These are phyloP conservation scores for Sordaria brevicollis DNA, from an alignment of 495 filamentous ascomycete genomes.

Conservation along the genomic window DNA sequence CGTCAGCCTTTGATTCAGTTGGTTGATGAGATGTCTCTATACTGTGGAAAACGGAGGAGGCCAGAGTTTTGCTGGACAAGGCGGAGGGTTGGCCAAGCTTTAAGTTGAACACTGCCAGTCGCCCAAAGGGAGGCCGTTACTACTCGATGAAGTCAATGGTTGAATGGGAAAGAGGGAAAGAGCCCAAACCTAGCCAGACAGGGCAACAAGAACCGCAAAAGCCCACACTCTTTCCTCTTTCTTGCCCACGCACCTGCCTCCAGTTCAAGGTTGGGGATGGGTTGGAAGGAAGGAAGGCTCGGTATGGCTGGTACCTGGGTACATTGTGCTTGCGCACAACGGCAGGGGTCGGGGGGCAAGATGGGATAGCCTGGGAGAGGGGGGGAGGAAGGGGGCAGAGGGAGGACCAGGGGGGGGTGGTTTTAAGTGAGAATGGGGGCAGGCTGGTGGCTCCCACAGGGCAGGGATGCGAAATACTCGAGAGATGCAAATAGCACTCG, in stretches of 20 bases:
- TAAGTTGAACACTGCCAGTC: slow-evolving; percentile 3
- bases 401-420: background rate
- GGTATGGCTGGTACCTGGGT: slow-evolving; percentile 3
- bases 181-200: slow-evolving; percentile 1
- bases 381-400: background rate
- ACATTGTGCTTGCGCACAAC: background rate
- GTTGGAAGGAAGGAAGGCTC: background rate
- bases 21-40: background rate
- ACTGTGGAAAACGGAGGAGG: background rate
- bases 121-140: background rate
- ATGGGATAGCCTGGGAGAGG: background rate
- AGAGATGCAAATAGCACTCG: background rate
- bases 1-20: background rate
- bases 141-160: slow-evolving; percentile 19
- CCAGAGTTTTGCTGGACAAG: background rate
- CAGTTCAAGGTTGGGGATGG: background rate
- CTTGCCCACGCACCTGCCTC: background rate
- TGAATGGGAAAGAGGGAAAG: slow-evolving; percentile 1
- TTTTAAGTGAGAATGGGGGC: background rate
- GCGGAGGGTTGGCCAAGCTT: slow-evolving; percentile 7
- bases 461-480: background rate
- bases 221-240: background rate
- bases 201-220: background rate
- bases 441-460: background rate
- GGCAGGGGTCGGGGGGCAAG: slow-evolving; percentile 1